Conservation (phyloP, 495 filamentous ascomycete species). For the Penicillium roqueforti region DNA sequence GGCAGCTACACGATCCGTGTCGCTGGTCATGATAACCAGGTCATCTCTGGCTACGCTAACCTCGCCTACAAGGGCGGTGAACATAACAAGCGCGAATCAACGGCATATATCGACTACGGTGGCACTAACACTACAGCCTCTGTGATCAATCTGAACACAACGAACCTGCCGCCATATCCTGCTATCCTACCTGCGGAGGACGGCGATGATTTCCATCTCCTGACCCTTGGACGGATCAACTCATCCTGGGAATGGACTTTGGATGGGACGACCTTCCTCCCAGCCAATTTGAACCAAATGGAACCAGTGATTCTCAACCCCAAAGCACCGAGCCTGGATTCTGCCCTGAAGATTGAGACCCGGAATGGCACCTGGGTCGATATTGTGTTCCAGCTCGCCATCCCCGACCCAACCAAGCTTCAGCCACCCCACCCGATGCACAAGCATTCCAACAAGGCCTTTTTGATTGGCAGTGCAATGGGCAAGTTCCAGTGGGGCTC, state of each 20-base stretch:
- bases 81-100: no score
- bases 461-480: conserved; percentile 38
- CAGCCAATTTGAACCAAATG: neutral
- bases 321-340: no score
- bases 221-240: conserved; percentile 31
- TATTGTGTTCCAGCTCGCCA: conserved; percentile 38
- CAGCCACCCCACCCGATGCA: conserved; percentile 47
- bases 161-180: no score
- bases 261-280: conserved; percentile 25
- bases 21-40: no score
- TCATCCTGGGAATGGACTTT: conserved; percentile 40
- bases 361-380: conserved; percentile 20
- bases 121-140: no score
- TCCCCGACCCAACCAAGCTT: conserved; percentile 12
- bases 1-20: no score
- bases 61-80: no score
- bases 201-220: conserved; percentile 35
- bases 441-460: conserved; percentile 53
- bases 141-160: no score
- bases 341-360: no score
- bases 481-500: conserved; percentile 27
- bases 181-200: conserved; percentile 18
- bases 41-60: no score
- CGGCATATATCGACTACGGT: no score
- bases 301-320: no score